Evolutionary conservation across 2,329 filamentous ascomycete species (phyloP).

Genomic region (Grosmannia huntii): DNA sequence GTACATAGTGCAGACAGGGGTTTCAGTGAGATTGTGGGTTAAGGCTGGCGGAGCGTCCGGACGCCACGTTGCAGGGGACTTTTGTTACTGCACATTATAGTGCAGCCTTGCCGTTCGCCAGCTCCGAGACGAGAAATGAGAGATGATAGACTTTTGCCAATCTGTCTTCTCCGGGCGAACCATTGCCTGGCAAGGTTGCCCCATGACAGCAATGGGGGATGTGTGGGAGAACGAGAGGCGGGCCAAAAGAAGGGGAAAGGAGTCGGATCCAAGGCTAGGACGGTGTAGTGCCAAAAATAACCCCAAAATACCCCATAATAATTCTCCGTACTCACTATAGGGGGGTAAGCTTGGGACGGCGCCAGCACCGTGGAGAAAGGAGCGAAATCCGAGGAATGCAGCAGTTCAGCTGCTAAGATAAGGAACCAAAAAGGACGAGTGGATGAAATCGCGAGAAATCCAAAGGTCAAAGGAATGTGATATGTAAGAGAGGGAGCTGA

Average conservation of each 20-base stretch:
- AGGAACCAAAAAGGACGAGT: background rate
- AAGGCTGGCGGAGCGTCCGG: slow-evolving; percentile 3
- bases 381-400: background rate
- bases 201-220: too few relatives aligned
- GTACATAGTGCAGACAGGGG: background rate
- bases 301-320: background rate
- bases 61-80: background rate
- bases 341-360: background rate
- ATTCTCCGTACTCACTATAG: background rate
- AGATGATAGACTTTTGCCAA: background rate
- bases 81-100: background rate
- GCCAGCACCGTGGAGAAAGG: background rate
- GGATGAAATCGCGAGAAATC: slow-evolving; percentile 7
- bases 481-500: background rate
- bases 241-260: background rate
- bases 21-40: background rate
- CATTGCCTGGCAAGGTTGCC: background rate
- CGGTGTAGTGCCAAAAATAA: background rate
- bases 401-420: background rate
- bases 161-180: background rate
- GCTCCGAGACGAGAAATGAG: background rate
- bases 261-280: background rate
- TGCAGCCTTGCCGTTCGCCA: background rate
- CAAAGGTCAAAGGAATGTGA: slow-evolving; percentile 9
- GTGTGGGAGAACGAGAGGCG: background rate